phyloP scores from a whole-genome alignment of 2,329 filamentous ascomycete genomes.

The Metarhizium sp. region DNA sequence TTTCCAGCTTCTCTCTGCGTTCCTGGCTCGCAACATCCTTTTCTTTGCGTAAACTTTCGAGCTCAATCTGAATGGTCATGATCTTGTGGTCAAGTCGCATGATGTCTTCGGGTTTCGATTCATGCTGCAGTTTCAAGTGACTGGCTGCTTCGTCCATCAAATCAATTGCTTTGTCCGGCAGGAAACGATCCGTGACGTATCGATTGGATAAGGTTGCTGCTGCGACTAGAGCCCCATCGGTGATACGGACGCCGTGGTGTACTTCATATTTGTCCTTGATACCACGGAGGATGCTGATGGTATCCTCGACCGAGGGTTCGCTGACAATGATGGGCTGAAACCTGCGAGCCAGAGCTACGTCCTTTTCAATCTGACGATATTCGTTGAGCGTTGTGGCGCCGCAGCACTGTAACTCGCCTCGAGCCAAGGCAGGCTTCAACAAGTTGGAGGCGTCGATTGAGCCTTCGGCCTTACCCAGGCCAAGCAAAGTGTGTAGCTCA shows the following conservation, averaged over 20 bases:
- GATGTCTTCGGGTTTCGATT: slow-evolving; percentile 93
- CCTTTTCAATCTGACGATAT: slow-evolving; percentile 90
- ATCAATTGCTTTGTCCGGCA: slow-evolving; percentile 96
- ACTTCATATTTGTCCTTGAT: slow-evolving; percentile 98
- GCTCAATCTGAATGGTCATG: slow-evolving; percentile 94
- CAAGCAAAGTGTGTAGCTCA: slow-evolving; percentile 83
- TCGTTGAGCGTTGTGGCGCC: slow-evolving; percentile 90
- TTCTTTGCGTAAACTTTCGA: slow-evolving; percentile 90
- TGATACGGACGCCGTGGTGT: slow-evolving; percentile 92
- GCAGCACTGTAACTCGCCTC: slow-evolving; percentile 90
- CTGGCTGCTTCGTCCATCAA: slow-evolving; percentile 93
- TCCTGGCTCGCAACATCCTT: slow-evolving; percentile 84
- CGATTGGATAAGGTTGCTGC: slow-evolving; percentile 89
- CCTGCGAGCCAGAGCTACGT: slow-evolving; percentile 80
- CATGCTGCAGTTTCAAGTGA: slow-evolving; percentile 82
- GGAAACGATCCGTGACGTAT: slow-evolving; percentile 91
- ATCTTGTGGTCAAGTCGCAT: slow-evolving; percentile 88
- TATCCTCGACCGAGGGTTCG: slow-evolving; percentile 84
- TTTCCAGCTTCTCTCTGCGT: slow-evolving; percentile 75
- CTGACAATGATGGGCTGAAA: slow-evolving; percentile 94
- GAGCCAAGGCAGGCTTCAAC: slow-evolving; percentile 83
- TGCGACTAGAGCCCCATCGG: slow-evolving; percentile 82
- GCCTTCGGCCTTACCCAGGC: slow-evolving; percentile 88
- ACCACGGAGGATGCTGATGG: slow-evolving; percentile 87
- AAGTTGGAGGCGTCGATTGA: slow-evolving; percentile 95